Evolutionary conservation across 2,329 filamentous ascomycete genomes (phyloP).

Genomic region (Diaporthe vexans): DNA sequence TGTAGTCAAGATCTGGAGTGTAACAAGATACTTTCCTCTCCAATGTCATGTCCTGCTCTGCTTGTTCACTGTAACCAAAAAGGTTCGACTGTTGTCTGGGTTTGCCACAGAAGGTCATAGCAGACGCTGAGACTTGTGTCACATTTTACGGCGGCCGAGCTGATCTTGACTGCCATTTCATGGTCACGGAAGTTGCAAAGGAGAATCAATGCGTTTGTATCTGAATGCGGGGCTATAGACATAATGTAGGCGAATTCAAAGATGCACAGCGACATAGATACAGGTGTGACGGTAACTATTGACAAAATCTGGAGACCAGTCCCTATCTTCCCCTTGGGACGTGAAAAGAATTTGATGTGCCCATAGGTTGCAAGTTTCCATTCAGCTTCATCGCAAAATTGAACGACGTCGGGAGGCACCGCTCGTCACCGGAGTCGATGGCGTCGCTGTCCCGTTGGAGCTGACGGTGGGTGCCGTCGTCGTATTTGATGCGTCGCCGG

Average conservation of each 20-base stretch:
- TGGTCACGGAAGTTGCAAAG: not conserved
- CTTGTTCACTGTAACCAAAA: not conserved
- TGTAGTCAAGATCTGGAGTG: not conserved
- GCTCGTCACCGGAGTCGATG: not conserved
- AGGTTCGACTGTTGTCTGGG: not conserved
- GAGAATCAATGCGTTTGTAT: not conserved
- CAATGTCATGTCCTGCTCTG: not conserved
- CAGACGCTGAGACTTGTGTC: conserved; percentile 14
- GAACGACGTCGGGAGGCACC: not conserved
- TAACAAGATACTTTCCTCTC: not conserved
- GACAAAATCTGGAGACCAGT: not conserved
- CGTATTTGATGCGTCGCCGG: not conserved
- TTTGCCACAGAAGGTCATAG: not conserved
- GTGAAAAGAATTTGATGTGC: accelerated
- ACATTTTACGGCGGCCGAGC: not conserved
- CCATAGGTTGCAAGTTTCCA: accelerated
- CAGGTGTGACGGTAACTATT: not conserved
- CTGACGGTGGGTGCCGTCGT: not conserved
- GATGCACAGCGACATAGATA: not conserved
- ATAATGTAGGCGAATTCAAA: not conserved
- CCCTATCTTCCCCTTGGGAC: conserved; percentile 4
- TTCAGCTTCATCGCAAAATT: not conserved
- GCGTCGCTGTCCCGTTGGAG: not conserved
- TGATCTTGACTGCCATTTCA: no score
- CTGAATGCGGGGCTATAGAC: not conserved